Evolutionary conservation across 2,329 filamentous ascomycete genomes (phyloP), one percentile per base, ranked within the genome.

Genomic region (Cladosporium phlei): DNA sequence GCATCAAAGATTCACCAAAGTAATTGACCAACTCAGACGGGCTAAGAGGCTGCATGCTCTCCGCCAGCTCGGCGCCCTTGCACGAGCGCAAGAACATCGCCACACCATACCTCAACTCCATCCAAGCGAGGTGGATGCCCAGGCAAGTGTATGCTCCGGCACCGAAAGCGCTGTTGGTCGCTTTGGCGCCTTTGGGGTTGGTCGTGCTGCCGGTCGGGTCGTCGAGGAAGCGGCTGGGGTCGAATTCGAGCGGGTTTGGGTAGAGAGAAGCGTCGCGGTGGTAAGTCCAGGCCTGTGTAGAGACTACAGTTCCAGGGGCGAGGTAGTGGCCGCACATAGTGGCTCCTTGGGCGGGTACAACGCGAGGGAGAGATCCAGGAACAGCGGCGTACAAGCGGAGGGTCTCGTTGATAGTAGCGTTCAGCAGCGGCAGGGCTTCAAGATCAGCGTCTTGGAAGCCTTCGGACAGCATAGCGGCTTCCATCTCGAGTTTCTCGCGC

Each of bases 81-180:
- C 71, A 77, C 24, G 71, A 62, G 0, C 69, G 65, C 56, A 80
- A 78, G 59, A 82, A 77, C 4, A 69, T 63, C 0, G 75, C 73
- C 0, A 71, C 66, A 0, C 69, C 74, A 27, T 78, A 69, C 7
- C 77, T 68, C 22, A 82, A 55, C 55, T 82, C 78, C 62, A 78
- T 77, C 17, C 68, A 65, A 0, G 84, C 83, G 52, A 87, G 78
- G 55, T 87, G 82, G 5, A 80, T 77, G 0, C 83, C 84, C 4
- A 88, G 69, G 54, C 84, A 88, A 64, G 83, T 82, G 19, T 83
- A 70, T 0, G 82, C 79, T 0, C 84, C 84, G 14, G 78, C 83
- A 1, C 82, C 80, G 60, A 87, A 87, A 0, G 82, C 81, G 70
- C 81, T 80, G 53, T 83, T 85, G 12, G 77, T 77, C 2, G 75